Base-by-base conservation (phyloP, 2,329 filamentous ascomycete genomes). In the Penicillium concentricum region DNA sequence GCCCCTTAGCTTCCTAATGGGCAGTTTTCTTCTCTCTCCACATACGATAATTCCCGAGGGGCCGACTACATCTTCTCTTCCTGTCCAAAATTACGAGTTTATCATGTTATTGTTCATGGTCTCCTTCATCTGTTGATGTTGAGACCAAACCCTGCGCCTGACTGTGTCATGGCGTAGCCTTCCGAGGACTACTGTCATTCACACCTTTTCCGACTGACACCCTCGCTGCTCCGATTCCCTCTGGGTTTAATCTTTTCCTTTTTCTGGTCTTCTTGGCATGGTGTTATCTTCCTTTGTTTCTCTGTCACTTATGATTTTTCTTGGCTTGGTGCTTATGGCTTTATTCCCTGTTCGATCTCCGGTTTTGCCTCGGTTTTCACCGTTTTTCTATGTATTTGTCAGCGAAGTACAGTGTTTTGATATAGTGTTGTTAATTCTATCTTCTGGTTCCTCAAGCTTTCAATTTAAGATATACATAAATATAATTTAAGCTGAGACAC, bases 81-180 rank as follows among this genome's bases (percentile, higher is more conserved):
- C 56, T 70, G 68, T 69, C 57, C 44, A 65, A 69, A 72, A 65
- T 70, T 68, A 63, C 56, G 66, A 66, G 63, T 61, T 63, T 61
- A 61, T 64, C 63, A 66, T 65, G 60, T 64, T 61, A 58, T 50
- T 61, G 61, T 67, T 59, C 53, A 59, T 61, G 59, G 52, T 61
- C 47, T 58, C 55, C 51, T 62, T 64, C 60, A 57, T 59, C 54
- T 63, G 57, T 61, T 20, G 30, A 61, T 62, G 47, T 61, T 45
- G 28, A 60, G 56, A 57, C 56, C n/a, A n/a, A n/a, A n/a, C 54
- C 43, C 34, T 59, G 55, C 30, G 26, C 30, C 44, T 45, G 55
- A 24, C 39, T 43, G 39, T 24, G 37, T 41, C 34, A 45, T 45
- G 20, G 32, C 30, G 41, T 49, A 50, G 38, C 39, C 43, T 45